Conservation (phyloP, 371 early-diverging fungal genomes). For the Haplosporangium sp. region DNA sequence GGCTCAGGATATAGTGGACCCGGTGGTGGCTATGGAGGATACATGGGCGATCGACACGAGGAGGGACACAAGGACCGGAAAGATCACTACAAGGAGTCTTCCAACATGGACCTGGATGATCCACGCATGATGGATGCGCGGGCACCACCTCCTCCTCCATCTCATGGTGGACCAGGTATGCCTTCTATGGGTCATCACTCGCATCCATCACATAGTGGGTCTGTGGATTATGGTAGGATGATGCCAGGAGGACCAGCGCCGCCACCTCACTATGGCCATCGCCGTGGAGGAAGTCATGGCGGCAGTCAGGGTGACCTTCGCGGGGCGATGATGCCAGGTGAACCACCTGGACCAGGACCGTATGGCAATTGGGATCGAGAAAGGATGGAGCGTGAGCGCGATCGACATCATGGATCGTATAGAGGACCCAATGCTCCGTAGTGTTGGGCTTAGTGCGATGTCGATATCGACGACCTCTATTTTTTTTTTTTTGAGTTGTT, state of each 20-base stretch:
- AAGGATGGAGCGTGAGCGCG: conserved; percentile 33
- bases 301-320: conserved; percentile 52
- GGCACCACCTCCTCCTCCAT: conserved; percentile 23
- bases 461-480: not conserved
- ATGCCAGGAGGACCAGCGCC: conserved; percentile 50
- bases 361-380: conserved; percentile 52
- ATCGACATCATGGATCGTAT: conserved; percentile 42
- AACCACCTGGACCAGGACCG: conserved; percentile 22
- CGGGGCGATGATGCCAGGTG: conserved; percentile 37
- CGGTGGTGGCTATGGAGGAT: conserved; percentile 46
- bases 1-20: conserved; percentile 35
- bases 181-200: conserved; percentile 44
- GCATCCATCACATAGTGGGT: conserved; percentile 45
- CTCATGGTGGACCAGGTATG: conserved; percentile 46
- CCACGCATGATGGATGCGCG: conserved; percentile 52
- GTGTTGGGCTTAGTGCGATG: not conserved
- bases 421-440: conserved; percentile 49
- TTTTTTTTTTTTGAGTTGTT: not conserved
- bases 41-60: conserved; percentile 46
- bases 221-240: conserved; percentile 52
- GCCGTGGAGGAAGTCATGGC: conserved; percentile 50
- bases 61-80: conserved; percentile 47
- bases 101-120: conserved; percentile 50
- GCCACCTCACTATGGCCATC: conserved; percentile 43
- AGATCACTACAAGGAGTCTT: conserved; percentile 48